phyloP scores from a whole-genome alignment of 2,329 filamentous ascomycete species.

The Lasiodiplodia sp. region DNA sequence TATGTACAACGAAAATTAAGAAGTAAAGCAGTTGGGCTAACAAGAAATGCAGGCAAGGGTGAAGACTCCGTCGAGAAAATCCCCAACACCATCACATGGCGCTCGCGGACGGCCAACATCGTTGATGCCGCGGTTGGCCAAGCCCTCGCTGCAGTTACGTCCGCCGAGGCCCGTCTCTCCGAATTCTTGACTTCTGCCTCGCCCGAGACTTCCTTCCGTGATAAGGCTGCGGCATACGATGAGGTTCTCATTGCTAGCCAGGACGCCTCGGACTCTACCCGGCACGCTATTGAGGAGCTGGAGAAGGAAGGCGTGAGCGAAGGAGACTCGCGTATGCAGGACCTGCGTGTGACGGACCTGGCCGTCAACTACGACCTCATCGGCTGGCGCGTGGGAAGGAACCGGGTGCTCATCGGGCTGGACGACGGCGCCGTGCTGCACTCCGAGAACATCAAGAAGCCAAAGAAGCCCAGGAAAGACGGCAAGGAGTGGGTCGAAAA shows the following conservation, averaged over 20 bases:
- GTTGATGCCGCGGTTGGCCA: slow-evolving; percentile 93
- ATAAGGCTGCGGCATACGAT: slow-evolving; percentile 87
- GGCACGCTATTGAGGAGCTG: slow-evolving; percentile 90
- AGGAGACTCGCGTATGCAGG: slow-evolving; percentile 87
- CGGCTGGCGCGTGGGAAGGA: slow-evolving; percentile 92
- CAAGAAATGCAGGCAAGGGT: slow-evolving; percentile 31
- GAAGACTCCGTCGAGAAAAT: slow-evolving; percentile 56
- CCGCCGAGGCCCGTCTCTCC: slow-evolving; percentile 61
- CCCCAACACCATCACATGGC: slow-evolving; percentile 83
- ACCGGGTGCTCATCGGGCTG: slow-evolving; percentile 84
- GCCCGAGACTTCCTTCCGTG: slow-evolving; percentile 59
- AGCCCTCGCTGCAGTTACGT: slow-evolving; percentile 74
- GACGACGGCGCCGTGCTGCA: slow-evolving; percentile 75
- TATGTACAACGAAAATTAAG: slow-evolving; percentile 38
- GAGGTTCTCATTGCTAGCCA: slow-evolving; percentile 88
- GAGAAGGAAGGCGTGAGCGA: slow-evolving; percentile 82
- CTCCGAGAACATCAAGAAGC: slow-evolving; percentile 60
- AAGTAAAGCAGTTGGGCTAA: not conserved
- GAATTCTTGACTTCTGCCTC: slow-evolving; percentile 53
- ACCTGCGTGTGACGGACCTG: slow-evolving; percentile 88
- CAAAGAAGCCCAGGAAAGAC: slow-evolving; percentile 51
- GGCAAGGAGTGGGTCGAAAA: slow-evolving; percentile 56
- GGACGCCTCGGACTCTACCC: slow-evolving; percentile 91
- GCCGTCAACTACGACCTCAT: slow-evolving; percentile 94
- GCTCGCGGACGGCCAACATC: slow-evolving; percentile 82